A percentile compares a stretch with the other conserved stretches of the same genome.
Evolutionary conservation across 1,284 basidiomycete species (phyloP).

Genomic region (Puccinia brachypodii): DNA sequence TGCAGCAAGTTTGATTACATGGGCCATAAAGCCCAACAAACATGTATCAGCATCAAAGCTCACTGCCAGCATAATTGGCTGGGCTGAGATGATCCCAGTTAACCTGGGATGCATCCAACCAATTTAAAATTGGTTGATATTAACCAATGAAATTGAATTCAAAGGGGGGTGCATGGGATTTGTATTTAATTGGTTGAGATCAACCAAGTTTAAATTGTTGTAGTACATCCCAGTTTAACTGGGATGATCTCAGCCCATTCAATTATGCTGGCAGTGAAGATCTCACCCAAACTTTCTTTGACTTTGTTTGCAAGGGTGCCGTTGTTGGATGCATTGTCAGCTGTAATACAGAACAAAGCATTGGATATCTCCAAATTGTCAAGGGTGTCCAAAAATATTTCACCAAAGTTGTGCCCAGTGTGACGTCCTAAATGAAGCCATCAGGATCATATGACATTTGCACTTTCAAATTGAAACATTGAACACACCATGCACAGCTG

Average conservation of each 20-base stretch:
- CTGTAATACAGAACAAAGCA: not conserved
- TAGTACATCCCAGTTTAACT: not conserved
- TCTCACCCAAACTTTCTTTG: not conserved
- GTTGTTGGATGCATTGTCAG: slow-evolving; percentile 25
- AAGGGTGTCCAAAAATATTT: not conserved
- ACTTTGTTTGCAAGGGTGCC: not conserved
- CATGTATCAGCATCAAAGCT: not conserved
- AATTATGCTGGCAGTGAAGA: not conserved
- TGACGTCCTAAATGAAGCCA: not conserved
- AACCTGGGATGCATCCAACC: too few species aligned
- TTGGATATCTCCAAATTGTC: not conserved
- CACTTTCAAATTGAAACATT: not conserved
- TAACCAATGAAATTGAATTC: too few species aligned
- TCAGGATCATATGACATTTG: not conserved
- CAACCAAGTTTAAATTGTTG: not conserved
- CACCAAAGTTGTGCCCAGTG: not conserved
- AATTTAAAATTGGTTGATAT: not conserved
- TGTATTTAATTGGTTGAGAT: not conserved
- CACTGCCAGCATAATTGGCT: too few species aligned
- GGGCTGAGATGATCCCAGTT: too few species aligned
- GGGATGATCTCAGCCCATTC: too few species aligned
- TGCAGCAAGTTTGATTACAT: not conserved
- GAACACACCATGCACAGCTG: not conserved
- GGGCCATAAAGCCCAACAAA: slow-evolving; percentile 2
- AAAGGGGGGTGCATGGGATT: not conserved